These are phyloP conservation scores for Stephania cephalantha DNA, from an alignment of 164 flowering plant species.

Conservation along the genomic window DNA sequence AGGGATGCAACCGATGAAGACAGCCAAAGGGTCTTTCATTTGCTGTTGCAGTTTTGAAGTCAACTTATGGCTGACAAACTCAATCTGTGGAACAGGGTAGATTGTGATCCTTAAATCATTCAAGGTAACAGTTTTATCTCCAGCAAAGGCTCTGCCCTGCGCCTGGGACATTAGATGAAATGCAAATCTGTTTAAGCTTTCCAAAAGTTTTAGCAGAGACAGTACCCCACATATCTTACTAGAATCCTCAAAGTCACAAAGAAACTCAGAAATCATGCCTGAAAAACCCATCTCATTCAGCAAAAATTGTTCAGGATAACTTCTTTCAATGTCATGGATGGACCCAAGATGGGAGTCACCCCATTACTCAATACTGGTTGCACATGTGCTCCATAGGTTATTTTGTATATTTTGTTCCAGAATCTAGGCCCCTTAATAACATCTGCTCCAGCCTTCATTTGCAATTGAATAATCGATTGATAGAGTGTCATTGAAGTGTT, in stretches of 20 bases:
- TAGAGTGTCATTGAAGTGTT: slow-evolving; percentile 49
- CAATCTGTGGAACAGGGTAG: slow-evolving; percentile 42
- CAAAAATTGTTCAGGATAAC: slow-evolving; percentile 16
- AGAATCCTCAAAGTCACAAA: slow-evolving; percentile 44
- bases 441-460: slow-evolving; percentile 36
- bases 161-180: slow-evolving; percentile 47
- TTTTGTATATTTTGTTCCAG: slow-evolving; percentile 55
- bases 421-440: slow-evolving; percentile 27
- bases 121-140: slow-evolving; percentile 44
- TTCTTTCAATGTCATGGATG: slow-evolving; percentile 12
- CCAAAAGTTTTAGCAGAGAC: slow-evolving; percentile 60
- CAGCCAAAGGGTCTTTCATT: slow-evolving; percentile 62
- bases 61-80: slow-evolving; percentile 67
- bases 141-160: slow-evolving; percentile 44
- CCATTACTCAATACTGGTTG: slow-evolving; percentile 15
- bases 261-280: slow-evolving; percentile 33
- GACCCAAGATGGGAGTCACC: slow-evolving; percentile 6
- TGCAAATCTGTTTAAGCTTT: slow-evolving; percentile 46
- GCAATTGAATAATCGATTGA: slow-evolving; percentile 61
- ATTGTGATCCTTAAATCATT: slow-evolving; percentile 33
- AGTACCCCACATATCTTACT: slow-evolving; percentile 53
- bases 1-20: slow-evolving; percentile 64
- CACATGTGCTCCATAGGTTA: slow-evolving; percentile 46
- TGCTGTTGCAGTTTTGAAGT: slow-evolving; percentile 90
- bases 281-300: slow-evolving; percentile 32